These are phyloP conservation scores for Cutaneotrichosporon daszewskae DNA, from an alignment of 1,284 basidiomycete genomes.

Conservation along the genomic window DNA sequence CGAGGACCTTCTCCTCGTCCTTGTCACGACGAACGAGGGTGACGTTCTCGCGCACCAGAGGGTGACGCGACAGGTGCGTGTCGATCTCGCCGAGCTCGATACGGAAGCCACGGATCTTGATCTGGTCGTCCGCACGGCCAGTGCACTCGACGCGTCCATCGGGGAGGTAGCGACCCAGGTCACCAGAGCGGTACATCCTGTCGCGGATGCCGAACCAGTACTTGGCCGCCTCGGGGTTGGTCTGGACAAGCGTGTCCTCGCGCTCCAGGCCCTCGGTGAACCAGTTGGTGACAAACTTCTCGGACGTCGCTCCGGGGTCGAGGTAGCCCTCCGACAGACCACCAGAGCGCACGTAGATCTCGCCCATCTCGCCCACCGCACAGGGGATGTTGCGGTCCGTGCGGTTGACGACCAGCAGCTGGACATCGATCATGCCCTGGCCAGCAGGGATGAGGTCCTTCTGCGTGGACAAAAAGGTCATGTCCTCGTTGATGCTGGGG, in stretches of 20 bases:
- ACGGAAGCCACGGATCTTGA: slow-evolving; percentile 98
- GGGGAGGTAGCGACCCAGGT: slow-evolving; percentile 90
- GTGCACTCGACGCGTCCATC: slow-evolving; percentile 95
- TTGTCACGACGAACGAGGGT: slow-evolving; percentile 96
- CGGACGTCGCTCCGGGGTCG: slow-evolving; percentile 72
- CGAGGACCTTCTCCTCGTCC: slow-evolving; percentile 98
- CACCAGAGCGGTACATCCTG: slow-evolving; percentile 95
- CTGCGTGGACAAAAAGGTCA: slow-evolving; percentile 85
- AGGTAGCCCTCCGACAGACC: slow-evolving; percentile 95
- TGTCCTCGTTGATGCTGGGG: slow-evolving; percentile 74
- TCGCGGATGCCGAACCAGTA: slow-evolving; percentile 98
- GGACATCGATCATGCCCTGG: slow-evolving; percentile 95
- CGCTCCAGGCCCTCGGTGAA: slow-evolving; percentile 60
- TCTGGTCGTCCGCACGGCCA: slow-evolving; percentile 95
- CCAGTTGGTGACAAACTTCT: slow-evolving; percentile 93
- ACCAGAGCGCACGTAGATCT: slow-evolving; percentile 96
- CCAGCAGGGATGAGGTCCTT: slow-evolving; percentile 99
- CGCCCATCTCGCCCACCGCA: slow-evolving; percentile 93
- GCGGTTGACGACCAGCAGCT: slow-evolving; percentile 93
- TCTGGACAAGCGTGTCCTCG: slow-evolving; percentile 62
- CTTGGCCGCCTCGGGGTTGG: slow-evolving; percentile 59
- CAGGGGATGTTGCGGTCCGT: slow-evolving; percentile 83
- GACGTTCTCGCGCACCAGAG: slow-evolving; percentile 91
- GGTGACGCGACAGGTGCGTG: slow-evolving; percentile 89
- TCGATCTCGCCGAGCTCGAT: slow-evolving; percentile 99